phyloP scores from a whole-genome alignment of 495 filamentous ascomycete genomes.

The Trichoderma asperelloides region DNA sequence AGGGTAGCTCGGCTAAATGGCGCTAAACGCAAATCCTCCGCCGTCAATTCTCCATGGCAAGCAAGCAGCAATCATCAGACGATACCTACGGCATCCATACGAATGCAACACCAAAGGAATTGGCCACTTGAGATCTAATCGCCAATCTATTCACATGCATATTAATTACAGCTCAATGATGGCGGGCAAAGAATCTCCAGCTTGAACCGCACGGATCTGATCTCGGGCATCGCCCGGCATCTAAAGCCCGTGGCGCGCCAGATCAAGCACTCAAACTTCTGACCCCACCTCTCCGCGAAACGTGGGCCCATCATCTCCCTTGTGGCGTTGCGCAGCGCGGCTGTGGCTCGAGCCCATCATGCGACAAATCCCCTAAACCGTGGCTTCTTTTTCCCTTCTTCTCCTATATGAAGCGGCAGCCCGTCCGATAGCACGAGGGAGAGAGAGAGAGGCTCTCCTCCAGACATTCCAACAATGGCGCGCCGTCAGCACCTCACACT shows the following conservation, averaged over 20 bases:
- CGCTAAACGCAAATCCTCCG: no score
- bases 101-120: no score
- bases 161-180: no score
- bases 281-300: background rate
- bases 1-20: no score
- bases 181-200: no score
- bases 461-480: conserved; percentile 23
- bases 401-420: background rate
- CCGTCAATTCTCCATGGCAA: no score
- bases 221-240: background rate
- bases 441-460: background rate
- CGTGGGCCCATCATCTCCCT: background rate
- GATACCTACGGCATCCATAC: no score
- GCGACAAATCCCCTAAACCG: background rate
- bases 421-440: no score
- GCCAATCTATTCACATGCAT: no score
- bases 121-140: no score
- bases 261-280: background rate
- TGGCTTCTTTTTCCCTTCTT: background rate
- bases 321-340: background rate
- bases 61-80: no score
- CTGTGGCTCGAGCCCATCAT: background rate
- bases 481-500: conserved; percentile 35
- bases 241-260: background rate
- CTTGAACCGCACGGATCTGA: background rate